Conservation (phyloP, 495 filamentous ascomycete genomes). For the Penicillium chermesinum region DNA sequence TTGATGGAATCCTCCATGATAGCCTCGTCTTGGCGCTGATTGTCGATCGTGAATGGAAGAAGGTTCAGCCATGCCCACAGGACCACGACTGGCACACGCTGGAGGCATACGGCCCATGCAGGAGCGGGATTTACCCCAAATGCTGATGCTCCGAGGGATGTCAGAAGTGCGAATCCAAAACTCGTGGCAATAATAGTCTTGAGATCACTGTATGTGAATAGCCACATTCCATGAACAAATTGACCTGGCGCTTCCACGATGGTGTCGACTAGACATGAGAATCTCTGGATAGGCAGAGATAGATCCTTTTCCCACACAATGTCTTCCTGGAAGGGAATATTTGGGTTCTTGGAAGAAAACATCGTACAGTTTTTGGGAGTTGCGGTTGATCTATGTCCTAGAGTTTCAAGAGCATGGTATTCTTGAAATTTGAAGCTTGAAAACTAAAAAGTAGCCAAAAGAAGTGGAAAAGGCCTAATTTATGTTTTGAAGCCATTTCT, state of each 20-base stretch:
- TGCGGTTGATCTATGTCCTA: too few relatives aligned
- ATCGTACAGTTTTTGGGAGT: too few relatives aligned
- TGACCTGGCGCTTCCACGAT: not conserved
- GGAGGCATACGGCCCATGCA: not conserved
- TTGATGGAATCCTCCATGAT: slow-evolving; percentile 33
- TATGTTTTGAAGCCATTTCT: not conserved
- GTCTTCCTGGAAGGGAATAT: too few relatives aligned
- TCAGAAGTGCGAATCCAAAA: not conserved
- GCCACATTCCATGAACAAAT: not conserved
- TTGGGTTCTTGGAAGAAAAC: too few relatives aligned
- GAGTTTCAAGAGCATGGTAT: too few relatives aligned
- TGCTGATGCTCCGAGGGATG: not conserved
- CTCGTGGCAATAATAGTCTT: not conserved
- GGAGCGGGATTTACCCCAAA: not conserved
- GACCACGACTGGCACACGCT: not conserved
- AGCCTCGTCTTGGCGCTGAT: slow-evolving; percentile 8
- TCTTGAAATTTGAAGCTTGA: not conserved
- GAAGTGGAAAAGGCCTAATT: not conserved
- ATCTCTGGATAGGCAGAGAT: not conserved
- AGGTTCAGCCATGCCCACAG: slow-evolving; percentile 7
- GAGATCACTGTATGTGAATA: not conserved
- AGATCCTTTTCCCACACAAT: too few relatives aligned
- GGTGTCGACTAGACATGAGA: not conserved
- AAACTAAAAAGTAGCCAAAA: not conserved
- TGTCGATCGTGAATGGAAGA: slow-evolving; percentile 9